A percentile compares a stretch with the other conserved stretches of the same genome.
Evolutionary conservation across 2,329 filamentous ascomycete species (phyloP).

Genomic region (Ilyonectria robusta): DNA sequence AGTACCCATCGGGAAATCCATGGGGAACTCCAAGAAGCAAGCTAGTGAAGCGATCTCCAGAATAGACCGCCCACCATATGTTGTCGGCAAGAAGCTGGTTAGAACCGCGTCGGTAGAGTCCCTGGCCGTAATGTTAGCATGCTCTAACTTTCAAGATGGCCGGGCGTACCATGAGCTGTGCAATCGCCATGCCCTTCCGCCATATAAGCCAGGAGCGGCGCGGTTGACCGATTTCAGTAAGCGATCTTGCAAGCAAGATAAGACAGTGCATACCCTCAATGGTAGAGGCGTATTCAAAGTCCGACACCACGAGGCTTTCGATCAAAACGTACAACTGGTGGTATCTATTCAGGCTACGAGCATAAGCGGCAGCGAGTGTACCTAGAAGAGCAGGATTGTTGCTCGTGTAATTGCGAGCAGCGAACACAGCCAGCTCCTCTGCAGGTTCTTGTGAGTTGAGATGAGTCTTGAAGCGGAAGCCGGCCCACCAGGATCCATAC

Average conservation of each 20-base stretch:
- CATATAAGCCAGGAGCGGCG: conserved; percentile 23
- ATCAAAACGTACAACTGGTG: conserved; percentile 12
- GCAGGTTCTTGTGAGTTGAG: neutral
- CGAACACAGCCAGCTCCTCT: conserved; percentile 9
- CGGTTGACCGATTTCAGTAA: conserved; percentile 11
- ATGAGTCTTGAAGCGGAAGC: conserved; percentile 25
- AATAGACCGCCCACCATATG: conserved; percentile 22
- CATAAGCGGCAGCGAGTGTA: conserved; percentile 1
- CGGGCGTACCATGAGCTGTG: conserved; percentile 20
- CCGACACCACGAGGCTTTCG: conserved; percentile 16
- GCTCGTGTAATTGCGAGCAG: conserved; percentile 20
- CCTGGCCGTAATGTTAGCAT: neutral
- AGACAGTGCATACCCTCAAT: conserved; percentile 22
- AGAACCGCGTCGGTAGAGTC: conserved; percentile 3
- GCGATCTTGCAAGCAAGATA: conserved; percentile 12
- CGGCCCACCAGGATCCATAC: conserved; percentile 15
- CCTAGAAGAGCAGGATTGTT: conserved; percentile 14
- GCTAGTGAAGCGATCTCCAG: conserved; percentile 24
- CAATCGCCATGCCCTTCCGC: conserved; percentile 18
- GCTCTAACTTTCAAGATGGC: no score
- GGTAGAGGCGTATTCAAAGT: conserved; percentile 13
- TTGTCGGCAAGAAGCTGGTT: neutral
- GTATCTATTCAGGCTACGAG: conserved; percentile 7
- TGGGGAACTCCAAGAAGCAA: conserved; percentile 19
- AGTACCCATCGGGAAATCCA: conserved; percentile 14